Percentiles rank a stretch among this genome's conserved stretches.
phyloP scores from a whole-genome alignment of 495 filamentous ascomycete species.

The Xylaria longipes region DNA sequence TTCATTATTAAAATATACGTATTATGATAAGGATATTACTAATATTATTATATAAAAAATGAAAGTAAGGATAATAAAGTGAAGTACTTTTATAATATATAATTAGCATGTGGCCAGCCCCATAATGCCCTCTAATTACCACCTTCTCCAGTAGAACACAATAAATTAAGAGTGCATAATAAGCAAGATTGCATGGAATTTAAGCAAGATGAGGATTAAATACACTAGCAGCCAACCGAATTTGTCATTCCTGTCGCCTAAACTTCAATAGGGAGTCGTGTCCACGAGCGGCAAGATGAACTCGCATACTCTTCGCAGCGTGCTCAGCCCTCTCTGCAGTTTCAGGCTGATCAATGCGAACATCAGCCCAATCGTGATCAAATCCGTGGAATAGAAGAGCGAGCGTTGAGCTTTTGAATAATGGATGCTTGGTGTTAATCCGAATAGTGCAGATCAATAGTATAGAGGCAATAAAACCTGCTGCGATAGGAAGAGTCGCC shows the following conservation, averaged over 20 bases:
- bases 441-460: not conserved
- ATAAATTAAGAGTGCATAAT: no score
- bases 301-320: constrained; percentile 4
- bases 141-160: no score
- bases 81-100: no score
- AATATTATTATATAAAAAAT: no score
- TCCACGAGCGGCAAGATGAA: not conserved
- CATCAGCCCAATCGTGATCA: not conserved
- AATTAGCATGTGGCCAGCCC: no score
- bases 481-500: not conserved
- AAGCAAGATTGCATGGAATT: no score
- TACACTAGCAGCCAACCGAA: not conserved
- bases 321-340: not conserved
- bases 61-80: no score
- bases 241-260: not conserved
- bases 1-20: no score
- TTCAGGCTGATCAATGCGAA: constrained; percentile 1
- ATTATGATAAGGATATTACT: no score
- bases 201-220: not conserved
- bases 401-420: constrained; percentile 12
- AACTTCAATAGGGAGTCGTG: not conserved
- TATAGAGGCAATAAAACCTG: not conserved
- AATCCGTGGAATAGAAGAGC: constrained; percentile 11
- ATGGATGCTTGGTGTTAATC: not conserved
- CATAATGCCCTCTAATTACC: no score